Evolutionary conservation across 2,329 filamentous ascomycete species (phyloP), one percentile per base, ranked within the genome.

Genomic region (Intubia oerlemansii): DNA sequence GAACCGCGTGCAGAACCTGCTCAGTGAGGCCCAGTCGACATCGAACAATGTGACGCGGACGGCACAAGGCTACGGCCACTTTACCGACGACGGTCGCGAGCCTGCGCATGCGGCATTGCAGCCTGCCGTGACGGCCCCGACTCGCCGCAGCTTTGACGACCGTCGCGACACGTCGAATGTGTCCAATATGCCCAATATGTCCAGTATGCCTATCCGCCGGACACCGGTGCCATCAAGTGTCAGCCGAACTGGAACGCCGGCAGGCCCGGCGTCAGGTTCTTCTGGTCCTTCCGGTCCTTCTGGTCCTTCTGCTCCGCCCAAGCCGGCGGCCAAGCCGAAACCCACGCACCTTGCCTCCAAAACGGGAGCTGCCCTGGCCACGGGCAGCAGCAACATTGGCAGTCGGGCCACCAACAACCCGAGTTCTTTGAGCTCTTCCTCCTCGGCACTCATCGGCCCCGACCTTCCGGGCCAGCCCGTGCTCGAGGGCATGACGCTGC

Each of bases 1-100:
- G 46, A 82, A 79, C 44, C 74, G 85, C 37, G 80, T 98, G 31
- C 79, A 90, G 52, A 80, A 68, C 28, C 57, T 95, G 28, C 55
- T 98, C 11, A 73, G 72, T 35, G 84, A 93, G 42, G 80, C 75
- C 23, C 67, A 69, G 38, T 57, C 67, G 5, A 51, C 59, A 1
- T 45, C 61, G 2, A 52, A 54, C 10, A 21, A 8, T 8, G 62
- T 66, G 17, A 69, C 72, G 38, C 52, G 59, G 28, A 92, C 81
- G 1, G 84, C 84, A 1, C 73, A 84, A 37, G 85, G 85, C 0
- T 95, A 95, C 45, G 88, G 88, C 7, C 73, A 73, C 34, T 93
- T 78, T 47, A 82, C 62, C 3, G 40, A 63, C 8, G 45, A 40
- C 28, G 47, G 41, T 8, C 19, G 19, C 8, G 19, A 21, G n/a